Evolutionary conservation across 2,329 filamentous ascomycete genomes (phyloP).

Genomic region (Diaporthe citri): DNA sequence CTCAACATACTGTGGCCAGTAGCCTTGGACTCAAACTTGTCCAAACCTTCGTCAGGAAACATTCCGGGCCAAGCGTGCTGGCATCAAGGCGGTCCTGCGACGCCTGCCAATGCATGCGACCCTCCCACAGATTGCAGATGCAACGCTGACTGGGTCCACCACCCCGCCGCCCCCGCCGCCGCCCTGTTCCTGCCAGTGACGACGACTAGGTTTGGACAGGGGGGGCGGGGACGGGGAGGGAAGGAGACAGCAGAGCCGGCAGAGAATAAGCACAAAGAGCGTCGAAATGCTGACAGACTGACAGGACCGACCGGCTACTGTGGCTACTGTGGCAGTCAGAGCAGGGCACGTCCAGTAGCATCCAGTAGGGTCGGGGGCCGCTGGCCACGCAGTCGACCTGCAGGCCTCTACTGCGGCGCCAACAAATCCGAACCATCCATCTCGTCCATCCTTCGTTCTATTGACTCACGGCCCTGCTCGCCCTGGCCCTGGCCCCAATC

Average conservation of each 20-base stretch:
- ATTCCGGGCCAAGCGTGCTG: conserved; percentile 30
- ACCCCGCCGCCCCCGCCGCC: conserved; percentile 20
- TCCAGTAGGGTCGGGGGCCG: conserved; percentile 30
- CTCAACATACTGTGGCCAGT: conserved; percentile 27
- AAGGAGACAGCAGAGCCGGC: background rate
- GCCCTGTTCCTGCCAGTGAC: conserved; percentile 25
- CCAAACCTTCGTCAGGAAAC: conserved; percentile 32
- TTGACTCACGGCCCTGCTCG: conserved; percentile 39
- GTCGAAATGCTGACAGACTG: conserved; percentile 29
- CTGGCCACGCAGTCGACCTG: conserved; percentile 35
- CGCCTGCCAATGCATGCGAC: conserved; percentile 35
- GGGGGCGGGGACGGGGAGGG: background rate
- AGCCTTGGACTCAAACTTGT: conserved; percentile 30
- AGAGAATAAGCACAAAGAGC: background rate
- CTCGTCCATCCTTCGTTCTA: conserved; percentile 28
- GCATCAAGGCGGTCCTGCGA: conserved; percentile 23
- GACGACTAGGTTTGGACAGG: conserved; percentile 7
- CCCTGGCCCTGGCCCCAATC: conserved; percentile 7
- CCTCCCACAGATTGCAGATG: conserved; percentile 37
- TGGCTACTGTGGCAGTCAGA: background rate
- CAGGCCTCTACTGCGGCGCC: conserved; percentile 41
- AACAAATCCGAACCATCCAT: conserved; percentile 37
- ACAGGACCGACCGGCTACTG: conserved; percentile 10
- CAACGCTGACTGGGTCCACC: conserved; percentile 32
- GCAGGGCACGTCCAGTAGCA: background rate